phyloP scores from a whole-genome alignment of 257 asterid species.

The Fraxinus pennsylvanica region DNA sequence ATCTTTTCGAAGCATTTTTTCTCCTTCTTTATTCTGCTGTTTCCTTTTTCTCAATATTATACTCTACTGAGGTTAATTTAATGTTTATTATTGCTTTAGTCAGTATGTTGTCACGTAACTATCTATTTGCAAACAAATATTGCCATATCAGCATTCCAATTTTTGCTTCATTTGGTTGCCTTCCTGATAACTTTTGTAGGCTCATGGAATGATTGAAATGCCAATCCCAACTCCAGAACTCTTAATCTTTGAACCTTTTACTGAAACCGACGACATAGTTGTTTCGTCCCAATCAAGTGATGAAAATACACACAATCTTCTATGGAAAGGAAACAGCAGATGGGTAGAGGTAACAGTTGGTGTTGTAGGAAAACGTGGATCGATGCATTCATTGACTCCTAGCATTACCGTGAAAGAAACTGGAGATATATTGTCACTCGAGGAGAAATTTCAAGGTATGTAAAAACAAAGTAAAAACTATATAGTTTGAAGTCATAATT shows the following conservation, averaged over 20 bases:
- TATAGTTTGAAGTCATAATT: not conserved
- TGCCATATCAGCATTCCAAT: not conserved
- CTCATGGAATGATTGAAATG: slow-evolving; percentile 86
- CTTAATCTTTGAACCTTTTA: slow-evolving; percentile 79
- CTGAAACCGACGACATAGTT: slow-evolving; percentile 77
- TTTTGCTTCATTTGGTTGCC: not conserved
- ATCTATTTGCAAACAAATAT: not conserved
- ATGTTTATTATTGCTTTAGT: not conserved
- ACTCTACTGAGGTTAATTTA: not conserved
- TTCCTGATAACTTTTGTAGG: slow-evolving; percentile 37
- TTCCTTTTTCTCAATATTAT: not conserved
- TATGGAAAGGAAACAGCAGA: slow-evolving; percentile 80
- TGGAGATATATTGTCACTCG: slow-evolving; percentile 87
- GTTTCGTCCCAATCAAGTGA: slow-evolving; percentile 52
- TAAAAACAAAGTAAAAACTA: not conserved
- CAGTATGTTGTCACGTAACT: not conserved
- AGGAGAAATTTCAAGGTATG: slow-evolving; percentile 89
- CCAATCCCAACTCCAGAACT: slow-evolving; percentile 76
- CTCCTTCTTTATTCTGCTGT: not conserved
- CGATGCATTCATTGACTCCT: slow-evolving; percentile 82
- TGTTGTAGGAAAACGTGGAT: slow-evolving; percentile 68
- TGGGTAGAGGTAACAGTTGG: slow-evolving; percentile 97
- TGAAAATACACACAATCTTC: slow-evolving; percentile 46
- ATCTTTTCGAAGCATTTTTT: not conserved
- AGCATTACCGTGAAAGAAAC: slow-evolving; percentile 85